Base-by-base conservation (phyloP, 177 flowering plant genomes). In the Vitis hybrid region DNA sequence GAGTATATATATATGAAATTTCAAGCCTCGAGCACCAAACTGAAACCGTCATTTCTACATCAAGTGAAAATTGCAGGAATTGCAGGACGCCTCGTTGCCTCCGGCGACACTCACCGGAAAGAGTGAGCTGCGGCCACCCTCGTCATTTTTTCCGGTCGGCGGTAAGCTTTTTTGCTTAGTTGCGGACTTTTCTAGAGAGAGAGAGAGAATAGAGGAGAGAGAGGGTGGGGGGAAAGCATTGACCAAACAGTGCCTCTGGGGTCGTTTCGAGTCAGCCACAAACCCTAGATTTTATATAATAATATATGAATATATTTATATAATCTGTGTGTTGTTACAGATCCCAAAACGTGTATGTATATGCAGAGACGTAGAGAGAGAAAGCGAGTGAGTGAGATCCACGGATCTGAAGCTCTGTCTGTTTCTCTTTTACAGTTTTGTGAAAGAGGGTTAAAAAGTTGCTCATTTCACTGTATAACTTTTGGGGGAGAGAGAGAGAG, bases 401-500 rank as follows among this genome's bases (percentile, higher is more conserved):
- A 67, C 71, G 76, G 67, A 73, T 68, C 74, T 75, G 60, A 10
- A 15, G 12, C 60, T 55, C 51, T 56, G 30, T 50, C 23, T 49
- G 30, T 5, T 60, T 60, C 15, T 12, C 21, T 60, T 60, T 60
- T 23, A 32, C 17, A 19, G 62, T 9, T 10, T 11, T 60, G 11
- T 60, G 5, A 60, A 60, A 60, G 2, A 21, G 62, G 62, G 9
- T 23, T 18, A 60, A 60, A 60, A 26, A 11, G 62, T 57, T 19
- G 3, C 60, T 17, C 30, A 10, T 60, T 23, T 60, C 62, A 60
- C 62, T 2, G 34, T 40, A 5, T 40, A 40, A 40, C 45, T 40
- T 40, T 40, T 40, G 45, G 45, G 45, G 45, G 64, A 56, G 61
- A 56, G 73, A 74, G 62, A 30, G 66, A 14, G 73, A 80, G 77